Base-by-base conservation (phyloP, 2,329 filamentous ascomycete species). In the Fusarium mexicanum region DNA sequence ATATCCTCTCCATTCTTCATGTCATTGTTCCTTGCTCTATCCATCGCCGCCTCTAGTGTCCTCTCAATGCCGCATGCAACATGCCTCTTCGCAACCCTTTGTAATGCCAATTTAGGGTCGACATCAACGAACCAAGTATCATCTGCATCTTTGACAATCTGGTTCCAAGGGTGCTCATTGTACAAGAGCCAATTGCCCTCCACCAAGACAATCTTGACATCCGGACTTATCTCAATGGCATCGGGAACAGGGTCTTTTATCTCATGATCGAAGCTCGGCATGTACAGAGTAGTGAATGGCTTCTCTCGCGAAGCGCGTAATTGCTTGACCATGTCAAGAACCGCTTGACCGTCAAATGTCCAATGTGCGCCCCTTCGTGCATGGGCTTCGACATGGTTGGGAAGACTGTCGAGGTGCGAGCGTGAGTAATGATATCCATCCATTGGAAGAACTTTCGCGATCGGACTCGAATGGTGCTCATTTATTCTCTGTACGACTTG, bases 391-490 rank as follows among this genome's bases (percentile, higher is more conserved):
- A 40, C 24, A 2, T 40, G 35, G 24, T 54, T 40, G 4, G 35
- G 35, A 11, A 54, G 51, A n/a, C 35, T 29, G 11, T 54, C 35
- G 20, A 54, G 51, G 17, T 40, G 20, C 11, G 35, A 38, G 8
- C 35, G 51, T 4, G 51, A 54, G 35, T 54, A 54, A 29, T 54
- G 51, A 16, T 40, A 54, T 5, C 51, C 51, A 29, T 54, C 51
- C 51, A 54, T 54, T 13, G 51, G 51, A 38, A 54, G 35, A 0
- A 54, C 8, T n/a, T 54, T 54, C 4, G 35, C 35, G 1, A 40
- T 54, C 20, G 14, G 35, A 13, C 10, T 29, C 8, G 0, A 1
- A 2, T 18, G 24, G 14, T 2, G 11, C 2, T 6, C 7, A 13
- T 40, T 40, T 2, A 54, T 54, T 4, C 51, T 54, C 2, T n/a